Evolutionary conservation across 257 asterid genomes (phyloP).

Genomic region (Pogostemon cablin): DNA sequence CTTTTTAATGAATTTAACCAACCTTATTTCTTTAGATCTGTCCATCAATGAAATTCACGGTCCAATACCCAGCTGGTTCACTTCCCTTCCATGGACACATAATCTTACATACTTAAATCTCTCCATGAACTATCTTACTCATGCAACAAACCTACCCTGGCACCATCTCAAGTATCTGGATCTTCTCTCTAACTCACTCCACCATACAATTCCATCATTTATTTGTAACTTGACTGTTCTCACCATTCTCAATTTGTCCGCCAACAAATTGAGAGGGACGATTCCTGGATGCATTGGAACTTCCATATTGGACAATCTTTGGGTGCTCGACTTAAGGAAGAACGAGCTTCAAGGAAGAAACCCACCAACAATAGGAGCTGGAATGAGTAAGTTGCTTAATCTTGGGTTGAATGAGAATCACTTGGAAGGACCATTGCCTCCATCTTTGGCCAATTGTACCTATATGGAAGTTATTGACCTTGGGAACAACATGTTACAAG

Average conservation of each 20-base stretch:
- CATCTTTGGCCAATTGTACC: no score
- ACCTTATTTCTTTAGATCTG: background rate
- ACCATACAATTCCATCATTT: no score
- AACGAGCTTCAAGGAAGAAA: no score
- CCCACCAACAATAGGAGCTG: no score
- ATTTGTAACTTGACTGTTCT: no score
- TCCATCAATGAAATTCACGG: slow-evolving; percentile 15
- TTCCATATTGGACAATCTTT: no score
- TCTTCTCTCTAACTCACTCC: background rate
- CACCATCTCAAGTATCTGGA: background rate
- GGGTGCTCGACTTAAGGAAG: no score
- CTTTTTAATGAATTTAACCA: background rate
- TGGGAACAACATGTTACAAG: background rate
- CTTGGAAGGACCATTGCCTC: no score
- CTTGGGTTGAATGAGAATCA: background rate
- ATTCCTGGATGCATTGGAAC: no score
- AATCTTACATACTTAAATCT: background rate
- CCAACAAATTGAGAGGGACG: no score
- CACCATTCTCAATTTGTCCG: no score
- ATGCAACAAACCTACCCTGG: background rate
- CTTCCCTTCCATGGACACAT: background rate
- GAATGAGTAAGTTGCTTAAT: background rate
- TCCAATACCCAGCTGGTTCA: slow-evolving; percentile 11
- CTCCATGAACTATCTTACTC: slow-evolving; percentile 1
- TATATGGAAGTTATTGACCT: background rate